Percentiles rank a stretch among this genome's conserved stretches.
Conservation (phyloP, 768 basidiomycete species). For the Amanita phalloides region DNA sequence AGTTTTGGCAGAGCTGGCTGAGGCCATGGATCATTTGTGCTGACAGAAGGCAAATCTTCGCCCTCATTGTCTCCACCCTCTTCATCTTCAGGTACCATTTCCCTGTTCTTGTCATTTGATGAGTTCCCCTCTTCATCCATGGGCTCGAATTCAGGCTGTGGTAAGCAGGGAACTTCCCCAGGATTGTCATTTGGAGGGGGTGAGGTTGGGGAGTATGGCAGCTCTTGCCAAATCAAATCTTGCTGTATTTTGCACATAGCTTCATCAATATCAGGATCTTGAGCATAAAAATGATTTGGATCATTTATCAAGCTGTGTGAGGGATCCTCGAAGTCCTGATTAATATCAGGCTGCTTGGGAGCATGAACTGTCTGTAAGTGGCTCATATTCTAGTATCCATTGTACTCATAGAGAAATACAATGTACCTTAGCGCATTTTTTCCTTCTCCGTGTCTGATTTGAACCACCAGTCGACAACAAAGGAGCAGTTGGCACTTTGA, state of each 20-base stretch:
- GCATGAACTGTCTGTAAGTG: neutral
- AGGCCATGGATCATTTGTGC: too few species aligned
- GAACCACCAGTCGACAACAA: neutral
- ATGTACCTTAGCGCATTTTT: neutral
- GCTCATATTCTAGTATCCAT: neutral
- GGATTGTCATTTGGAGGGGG: neutral
- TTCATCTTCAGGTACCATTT: neutral
- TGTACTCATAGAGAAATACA: neutral
- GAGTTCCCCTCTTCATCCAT: neutral
- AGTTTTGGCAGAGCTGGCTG: too few species aligned
- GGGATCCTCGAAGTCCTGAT: neutral
- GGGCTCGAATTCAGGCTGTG: neutral
- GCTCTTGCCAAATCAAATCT: too few species aligned
- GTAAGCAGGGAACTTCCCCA: neutral
- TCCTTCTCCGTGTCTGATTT: neutral
- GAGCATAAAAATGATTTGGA: neutral
- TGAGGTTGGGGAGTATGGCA: neutral
- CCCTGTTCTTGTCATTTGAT: neutral
- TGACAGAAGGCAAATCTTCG: neutral
- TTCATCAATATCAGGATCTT: too few species aligned
- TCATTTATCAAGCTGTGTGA: neutral
- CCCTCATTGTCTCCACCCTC: neutral
- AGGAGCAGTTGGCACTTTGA: neutral
- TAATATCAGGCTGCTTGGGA: neutral
- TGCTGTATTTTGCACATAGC: too few species aligned